Evolutionary conservation across 2,329 filamentous ascomycete genomes (phyloP).

Genomic region (Monilinia polystroma): DNA sequence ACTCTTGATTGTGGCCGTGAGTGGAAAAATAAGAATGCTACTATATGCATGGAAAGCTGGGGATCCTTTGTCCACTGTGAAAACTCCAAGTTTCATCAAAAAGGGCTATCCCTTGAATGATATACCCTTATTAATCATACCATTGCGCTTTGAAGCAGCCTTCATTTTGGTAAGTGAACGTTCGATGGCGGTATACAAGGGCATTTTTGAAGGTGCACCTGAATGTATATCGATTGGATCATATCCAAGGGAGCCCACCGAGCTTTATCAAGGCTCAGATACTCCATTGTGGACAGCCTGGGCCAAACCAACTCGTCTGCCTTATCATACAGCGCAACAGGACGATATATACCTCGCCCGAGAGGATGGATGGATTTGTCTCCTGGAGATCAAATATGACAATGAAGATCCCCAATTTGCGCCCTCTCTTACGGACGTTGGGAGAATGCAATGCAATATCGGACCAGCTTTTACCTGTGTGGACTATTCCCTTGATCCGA

Average conservation of each 20-base stretch:
- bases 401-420: conserved; percentile 53
- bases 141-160: conserved; percentile 66
- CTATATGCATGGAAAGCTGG: conserved; percentile 61
- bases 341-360: conserved; percentile 85
- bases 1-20: conserved; percentile 58
- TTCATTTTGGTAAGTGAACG: conserved; percentile 67
- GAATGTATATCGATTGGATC: conserved; percentile 26
- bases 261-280: conserved; percentile 44
- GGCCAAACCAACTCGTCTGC: conserved; percentile 69
- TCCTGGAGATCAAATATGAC: conserved; percentile 63
- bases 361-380: conserved; percentile 80
- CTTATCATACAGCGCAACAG: conserved; percentile 60
- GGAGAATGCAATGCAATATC: conserved; percentile 69
- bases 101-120: conserved; percentile 47
- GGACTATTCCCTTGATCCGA: conserved; percentile 56
- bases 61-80: conserved; percentile 48
- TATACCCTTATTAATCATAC: conserved; percentile 69
- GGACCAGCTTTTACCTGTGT: conserved; percentile 76
- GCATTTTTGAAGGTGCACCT: conserved; percentile 53
- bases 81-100: conserved; percentile 49
- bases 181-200: conserved; percentile 56
- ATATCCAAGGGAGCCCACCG: neutral
- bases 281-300: conserved; percentile 77
- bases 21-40: conserved; percentile 52
- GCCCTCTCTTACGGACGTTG: conserved; percentile 52